phyloP scores from a whole-genome alignment of 2,329 filamentous ascomycete genomes.

The Phyllachora maydis region DNA sequence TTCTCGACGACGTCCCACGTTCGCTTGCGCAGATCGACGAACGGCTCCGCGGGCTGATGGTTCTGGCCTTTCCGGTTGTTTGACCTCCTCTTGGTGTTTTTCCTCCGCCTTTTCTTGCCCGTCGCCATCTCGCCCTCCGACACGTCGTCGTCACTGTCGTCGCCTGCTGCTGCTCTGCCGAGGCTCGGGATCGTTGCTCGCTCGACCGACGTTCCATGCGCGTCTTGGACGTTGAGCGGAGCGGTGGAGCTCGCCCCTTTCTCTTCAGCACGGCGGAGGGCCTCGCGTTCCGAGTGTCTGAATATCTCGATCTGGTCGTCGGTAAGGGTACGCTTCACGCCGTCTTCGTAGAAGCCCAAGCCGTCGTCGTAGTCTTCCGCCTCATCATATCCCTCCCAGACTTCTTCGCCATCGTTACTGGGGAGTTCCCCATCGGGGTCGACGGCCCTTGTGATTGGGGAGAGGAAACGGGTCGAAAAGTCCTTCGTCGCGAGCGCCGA shows the following conservation, averaged over 20 bases:
- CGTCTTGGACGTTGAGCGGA: too few relatives aligned
- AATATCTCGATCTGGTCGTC: constrained; percentile 85
- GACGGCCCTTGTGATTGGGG: constrained; percentile 5
- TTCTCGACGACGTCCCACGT: constrained; percentile 46
- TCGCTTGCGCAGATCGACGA: constrained; percentile 37
- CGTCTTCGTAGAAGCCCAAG: constrained; percentile 72
- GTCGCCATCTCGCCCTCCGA: constrained; percentile 5
- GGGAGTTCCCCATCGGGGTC: neutral
- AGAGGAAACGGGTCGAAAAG: constrained; percentile 24
- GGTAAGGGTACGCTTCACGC: constrained; percentile 72
- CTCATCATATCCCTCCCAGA: constrained; percentile 13
- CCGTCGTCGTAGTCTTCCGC: constrained; percentile 38
- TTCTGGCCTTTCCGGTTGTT: too few relatives aligned
- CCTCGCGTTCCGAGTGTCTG: constrained; percentile 67
- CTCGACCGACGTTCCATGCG: too few relatives aligned
- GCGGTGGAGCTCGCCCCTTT: constrained; percentile 11
- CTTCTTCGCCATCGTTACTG: constrained; percentile 9
- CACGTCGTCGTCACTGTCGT: neutral
- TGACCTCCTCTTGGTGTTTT: constrained; percentile 14
- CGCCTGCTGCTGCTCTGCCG: too few relatives aligned
- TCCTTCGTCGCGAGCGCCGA: constrained; percentile 19
- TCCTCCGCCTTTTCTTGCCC: constrained; percentile 10
- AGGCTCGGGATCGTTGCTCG: too few relatives aligned
- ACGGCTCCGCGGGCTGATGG: constrained; percentile 15
- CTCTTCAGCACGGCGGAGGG: constrained; percentile 34